A percentile compares a stretch with the other conserved stretches of the same genome.
Conservation (phyloP, 2,329 filamentous ascomycete species). For the Sclerotiophoma versabilis region DNA sequence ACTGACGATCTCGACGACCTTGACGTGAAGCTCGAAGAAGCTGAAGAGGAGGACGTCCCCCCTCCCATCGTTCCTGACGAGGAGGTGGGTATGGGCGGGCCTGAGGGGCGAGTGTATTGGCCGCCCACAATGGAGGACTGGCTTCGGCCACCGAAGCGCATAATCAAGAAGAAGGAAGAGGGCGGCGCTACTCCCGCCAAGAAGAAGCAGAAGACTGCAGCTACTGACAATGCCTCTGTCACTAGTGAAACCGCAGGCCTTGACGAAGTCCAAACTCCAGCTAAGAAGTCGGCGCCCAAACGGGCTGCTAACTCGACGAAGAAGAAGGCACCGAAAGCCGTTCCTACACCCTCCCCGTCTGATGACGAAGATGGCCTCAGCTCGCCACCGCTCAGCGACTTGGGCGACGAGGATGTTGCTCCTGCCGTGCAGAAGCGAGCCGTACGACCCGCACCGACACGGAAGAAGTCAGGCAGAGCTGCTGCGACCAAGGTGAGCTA, state of each 20-base stretch:
- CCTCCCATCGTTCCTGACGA: constrained; percentile 63
- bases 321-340: constrained; percentile 48
- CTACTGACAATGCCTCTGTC: constrained; percentile 32
- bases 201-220: constrained; percentile 41
- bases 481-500: constrained; percentile 40
- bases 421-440: constrained; percentile 34
- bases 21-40: constrained; percentile 54
- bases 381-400: constrained; percentile 50
- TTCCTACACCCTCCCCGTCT: constrained; percentile 53
- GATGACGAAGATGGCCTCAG: constrained; percentile 45
- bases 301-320: constrained; percentile 42
- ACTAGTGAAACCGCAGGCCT: constrained; percentile 38
- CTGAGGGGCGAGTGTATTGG: constrained; percentile 86
- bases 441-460: constrained; percentile 30
- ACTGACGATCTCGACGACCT: constrained; percentile 44
- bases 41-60: constrained; percentile 46
- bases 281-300: constrained; percentile 47
- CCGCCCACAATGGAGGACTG: constrained; percentile 89
- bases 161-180: constrained; percentile 63
- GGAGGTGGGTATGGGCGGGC: constrained; percentile 86
- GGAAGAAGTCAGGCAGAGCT: constrained; percentile 39
- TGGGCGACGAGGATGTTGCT: constrained; percentile 41
- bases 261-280: constrained; percentile 46
- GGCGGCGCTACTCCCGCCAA: constrained; percentile 38
- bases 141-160: constrained; percentile 80